phyloP scores from a whole-genome alignment of 257 asterid genomes.

The Solanum clarkiae region DNA sequence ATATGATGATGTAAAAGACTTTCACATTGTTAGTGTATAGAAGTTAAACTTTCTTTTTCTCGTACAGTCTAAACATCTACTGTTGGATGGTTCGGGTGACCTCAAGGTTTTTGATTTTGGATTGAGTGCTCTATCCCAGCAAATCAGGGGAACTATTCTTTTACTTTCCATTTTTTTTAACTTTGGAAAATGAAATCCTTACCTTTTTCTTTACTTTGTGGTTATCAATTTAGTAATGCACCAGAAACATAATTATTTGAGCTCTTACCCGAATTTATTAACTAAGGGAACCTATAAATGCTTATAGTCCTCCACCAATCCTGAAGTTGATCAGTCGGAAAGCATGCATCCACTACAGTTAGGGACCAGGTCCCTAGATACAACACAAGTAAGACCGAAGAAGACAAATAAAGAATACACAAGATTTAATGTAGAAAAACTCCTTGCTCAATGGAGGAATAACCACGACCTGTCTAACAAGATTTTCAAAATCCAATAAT shows the following conservation, averaged over 20 bases:
- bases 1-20: neutral
- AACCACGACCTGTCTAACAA: too few species aligned
- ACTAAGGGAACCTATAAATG: too few species aligned
- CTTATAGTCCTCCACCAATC: too few species aligned
- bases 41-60: neutral
- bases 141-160: slow-evolving; percentile 59
- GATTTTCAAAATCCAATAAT: too few species aligned
- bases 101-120: slow-evolving; percentile 93
- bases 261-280: too few species aligned
- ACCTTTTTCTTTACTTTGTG: neutral
- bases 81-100: slow-evolving; percentile 67
- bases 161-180: neutral
- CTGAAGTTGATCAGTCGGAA: too few species aligned
- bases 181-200: neutral
- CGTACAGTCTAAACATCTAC: slow-evolving; percentile 70
- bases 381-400: too few species aligned
- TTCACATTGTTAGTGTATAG: neutral
- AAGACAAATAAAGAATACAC: too few species aligned
- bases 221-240: neutral
- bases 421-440: too few species aligned
- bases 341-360: too few species aligned
- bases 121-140: slow-evolving; percentile 86
- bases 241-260: neutral
- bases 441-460: too few species aligned
- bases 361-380: too few species aligned